Conservation (phyloP, 345 rosid species). For the Populus simonii region DNA sequence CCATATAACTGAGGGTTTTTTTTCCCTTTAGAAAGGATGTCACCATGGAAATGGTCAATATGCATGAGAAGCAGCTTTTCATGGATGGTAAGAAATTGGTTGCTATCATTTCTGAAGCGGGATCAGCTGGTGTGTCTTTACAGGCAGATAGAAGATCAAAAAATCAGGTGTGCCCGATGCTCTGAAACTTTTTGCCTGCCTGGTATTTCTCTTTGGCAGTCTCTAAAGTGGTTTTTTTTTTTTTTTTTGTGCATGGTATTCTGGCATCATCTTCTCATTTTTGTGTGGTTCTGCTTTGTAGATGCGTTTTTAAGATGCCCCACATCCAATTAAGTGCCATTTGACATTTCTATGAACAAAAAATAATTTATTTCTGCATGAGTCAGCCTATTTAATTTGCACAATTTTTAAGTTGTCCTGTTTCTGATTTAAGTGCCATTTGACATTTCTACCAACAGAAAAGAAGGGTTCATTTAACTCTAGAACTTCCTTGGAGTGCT, state of each 20-base stretch:
- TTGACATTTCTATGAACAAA: not conserved
- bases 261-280: not conserved
- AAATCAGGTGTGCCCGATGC: constrained; percentile 62
- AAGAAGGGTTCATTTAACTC: constrained; percentile 91
- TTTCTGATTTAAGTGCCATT: constrained; percentile 2
- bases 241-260: not conserved
- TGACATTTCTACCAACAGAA: constrained; percentile 44
- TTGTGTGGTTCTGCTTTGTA: too few relatives aligned
- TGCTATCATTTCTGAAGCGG: constrained; percentile 98
- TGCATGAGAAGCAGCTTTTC: constrained; percentile 96
- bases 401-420: not conserved
- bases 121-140: constrained; percentile 97
- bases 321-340: too few relatives aligned
- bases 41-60: constrained; percentile 98
- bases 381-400: constrained; percentile 3
- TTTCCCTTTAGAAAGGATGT: constrained; percentile 72
- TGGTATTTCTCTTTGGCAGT: not conserved
- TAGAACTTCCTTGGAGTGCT: constrained; percentile 99
- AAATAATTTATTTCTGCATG: not conserved
- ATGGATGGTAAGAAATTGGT: constrained; percentile 94
- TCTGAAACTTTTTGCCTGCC: not conserved
- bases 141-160: constrained; percentile 95
- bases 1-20: constrained; percentile 20
- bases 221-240: not conserved
- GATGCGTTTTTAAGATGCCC: too few relatives aligned